Base-by-base conservation (phyloP, 2,329 filamentous ascomycete species). In the Xylaria sp. region DNA sequence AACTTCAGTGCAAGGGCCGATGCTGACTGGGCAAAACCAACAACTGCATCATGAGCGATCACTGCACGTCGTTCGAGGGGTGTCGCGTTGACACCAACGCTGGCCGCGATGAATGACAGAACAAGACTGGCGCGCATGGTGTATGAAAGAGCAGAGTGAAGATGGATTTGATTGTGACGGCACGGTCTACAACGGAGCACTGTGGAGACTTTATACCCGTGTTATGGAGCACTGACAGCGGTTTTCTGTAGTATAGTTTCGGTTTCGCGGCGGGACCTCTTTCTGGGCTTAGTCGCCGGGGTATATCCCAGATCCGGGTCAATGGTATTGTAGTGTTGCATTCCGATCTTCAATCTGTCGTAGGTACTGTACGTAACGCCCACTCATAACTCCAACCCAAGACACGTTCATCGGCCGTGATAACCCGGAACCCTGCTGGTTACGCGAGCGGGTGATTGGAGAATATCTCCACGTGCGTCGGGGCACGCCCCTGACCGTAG, bases 11-110 rank as follows among this genome's bases (percentile, higher is more conserved):
- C 79, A 5, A 81, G 71, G 50, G 77, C 79, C 0, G 87, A 87
- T 0, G 89, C 85, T 0, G 85, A 83, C 74, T 89, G 74, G 0
- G 82, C 67, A 69, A 90, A 88, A 1, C 85, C 85, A 8, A 87
- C 85, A 32, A 90, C 74, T 4, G 60, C 73, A 67, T 79, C 78
- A 54, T 74, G 69, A 63, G 48, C 60, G 54, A 80, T 74, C 32
- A 76, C 76, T 51, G 68, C 74, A 1, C 78, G 76, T 40, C 69
- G 55, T 37, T 67, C 69, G 12, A 76, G 44, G 32, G 71, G 64
- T 23, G 68, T 65, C 1, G 73, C 73, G 50, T 60, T 37, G 44
- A 32, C 64, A 44, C 72, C 63, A 47, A 69, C 37, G 40, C 61
- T 44, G 29, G 67, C 65, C 18, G 66, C 58, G 62, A 70, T 32